Percentiles rank a stretch among this genome's conserved stretches.
phyloP scores from a whole-genome alignment of 768 basidiomycete species.

The Mycena epipterygia region DNA sequence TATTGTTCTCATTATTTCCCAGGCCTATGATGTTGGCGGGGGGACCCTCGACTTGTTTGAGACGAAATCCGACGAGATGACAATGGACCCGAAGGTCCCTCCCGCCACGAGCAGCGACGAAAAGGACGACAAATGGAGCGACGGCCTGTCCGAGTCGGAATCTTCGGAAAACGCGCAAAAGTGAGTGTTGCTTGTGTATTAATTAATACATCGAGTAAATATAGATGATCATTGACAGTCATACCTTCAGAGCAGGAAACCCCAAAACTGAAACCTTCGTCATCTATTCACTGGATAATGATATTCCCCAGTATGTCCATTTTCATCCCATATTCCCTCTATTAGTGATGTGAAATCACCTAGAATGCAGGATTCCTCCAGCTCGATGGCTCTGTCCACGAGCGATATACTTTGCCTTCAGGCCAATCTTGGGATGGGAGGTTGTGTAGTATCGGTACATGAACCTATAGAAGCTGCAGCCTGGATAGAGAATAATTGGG shows the following conservation, averaged over 20 bases:
- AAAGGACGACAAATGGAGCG: no score
- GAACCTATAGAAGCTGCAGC: background rate
- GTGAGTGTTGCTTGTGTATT: no score
- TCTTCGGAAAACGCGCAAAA: no score
- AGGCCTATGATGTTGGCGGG: background rate
- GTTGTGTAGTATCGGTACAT: background rate
- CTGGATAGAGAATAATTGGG: slow-evolving; percentile 13
- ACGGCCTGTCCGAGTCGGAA: no score
- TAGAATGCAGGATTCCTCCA: background rate
- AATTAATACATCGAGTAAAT: no score
- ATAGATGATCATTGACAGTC: no score
- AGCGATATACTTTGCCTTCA: background rate
- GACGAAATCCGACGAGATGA: no score
- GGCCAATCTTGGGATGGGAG: background rate
- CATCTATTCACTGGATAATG: background rate
- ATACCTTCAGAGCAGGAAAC: slow-evolving; percentile 50
- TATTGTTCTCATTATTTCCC: no score
- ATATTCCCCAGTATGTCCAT: background rate
- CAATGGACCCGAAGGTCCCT: no score
- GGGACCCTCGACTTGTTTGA: no score
- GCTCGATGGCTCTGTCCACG: background rate
- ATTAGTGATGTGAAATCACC: background rate
- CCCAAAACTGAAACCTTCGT: background rate
- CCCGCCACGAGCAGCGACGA: no score
- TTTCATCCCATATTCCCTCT: no score